Base-by-base conservation (phyloP, 1,284 basidiomycete genomes). In the Microbotryum intermedium region DNA sequence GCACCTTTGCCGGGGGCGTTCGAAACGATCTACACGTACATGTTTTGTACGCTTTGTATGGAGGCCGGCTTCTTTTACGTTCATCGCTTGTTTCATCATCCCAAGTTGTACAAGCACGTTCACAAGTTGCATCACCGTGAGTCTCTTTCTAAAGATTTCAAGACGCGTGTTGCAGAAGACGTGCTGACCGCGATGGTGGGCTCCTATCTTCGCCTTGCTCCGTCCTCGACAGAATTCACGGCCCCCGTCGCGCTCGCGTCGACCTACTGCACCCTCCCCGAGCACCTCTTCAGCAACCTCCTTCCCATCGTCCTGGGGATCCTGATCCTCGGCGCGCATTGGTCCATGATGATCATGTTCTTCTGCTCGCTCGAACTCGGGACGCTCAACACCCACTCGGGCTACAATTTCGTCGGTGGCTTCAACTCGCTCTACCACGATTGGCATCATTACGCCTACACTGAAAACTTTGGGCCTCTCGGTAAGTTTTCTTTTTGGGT, bases 61-160 rank as follows among this genome's bases (percentile, higher is more conserved):
- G 53, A 64, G 43, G 50, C 57, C 2, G 59, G 57, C 4, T 65
- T 65, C 25, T 65, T 50, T 43, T 66, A 49, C 53, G 55, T 65
- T 34, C 64, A 65, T 49, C 48, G 57, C 9, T 23, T 53, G 23
- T 54, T 65, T 20, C 64, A 65, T 47, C 30, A 21, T 23, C 57
- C 53, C 6, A 23, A 23, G 3, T 10, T 58, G 20, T 65, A 65
- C 55, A 28, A 30, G 30, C 26, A 30, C 18, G 48, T 52, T 45
- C 64, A 65, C 64, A 65, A 65, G 64, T 43, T 61, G 45, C 64
- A 65, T 50, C 64, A 65, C 42, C 39, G 39, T 43, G 10, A 10
- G 51, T 43, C 34, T 25, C 28, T n/a, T n/a, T n/a, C n/a, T n/a
- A n/a, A n/a, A n/a, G n/a, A n/a, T n/a, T n/a, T 39, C 34, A 39